Conservation (phyloP, 2,329 filamentous ascomycete species). For the Pyrenophora teres region DNA sequence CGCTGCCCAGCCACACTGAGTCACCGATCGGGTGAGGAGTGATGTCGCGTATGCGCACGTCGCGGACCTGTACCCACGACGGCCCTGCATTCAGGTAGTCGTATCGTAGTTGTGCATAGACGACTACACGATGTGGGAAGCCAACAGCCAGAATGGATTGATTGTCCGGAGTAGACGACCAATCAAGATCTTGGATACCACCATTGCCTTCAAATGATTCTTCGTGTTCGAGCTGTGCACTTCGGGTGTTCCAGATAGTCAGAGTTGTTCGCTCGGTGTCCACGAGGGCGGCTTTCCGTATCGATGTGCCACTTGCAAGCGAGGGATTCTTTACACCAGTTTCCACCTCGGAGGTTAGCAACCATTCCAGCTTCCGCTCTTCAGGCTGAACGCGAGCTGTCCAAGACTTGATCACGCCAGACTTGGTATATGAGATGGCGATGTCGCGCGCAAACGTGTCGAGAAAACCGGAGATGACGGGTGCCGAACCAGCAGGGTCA, state of each 20-base stretch:
- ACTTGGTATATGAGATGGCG: slow-evolving; percentile 79
- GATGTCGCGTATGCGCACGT: slow-evolving; percentile 78
- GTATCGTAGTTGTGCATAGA: slow-evolving; percentile 86
- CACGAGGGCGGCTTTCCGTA: slow-evolving; percentile 84
- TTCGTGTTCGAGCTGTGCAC: slow-evolving; percentile 79
- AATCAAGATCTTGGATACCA: slow-evolving; percentile 83
- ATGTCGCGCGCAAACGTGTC: slow-evolving; percentile 87
- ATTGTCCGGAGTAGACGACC: slow-evolving; percentile 88
- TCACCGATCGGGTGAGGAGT: slow-evolving; percentile 92
- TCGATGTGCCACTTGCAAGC: slow-evolving; percentile 81
- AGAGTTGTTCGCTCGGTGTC: slow-evolving; percentile 73
- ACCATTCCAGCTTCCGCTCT: slow-evolving; percentile 72
- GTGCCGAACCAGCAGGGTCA: slow-evolving; percentile 78
- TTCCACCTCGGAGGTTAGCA: slow-evolving; percentile 79
- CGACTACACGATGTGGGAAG: slow-evolving; percentile 80
- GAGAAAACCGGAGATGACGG: slow-evolving; percentile 75
- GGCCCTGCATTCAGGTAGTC: slow-evolving; percentile 87
- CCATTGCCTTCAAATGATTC: slow-evolving; percentile 75
- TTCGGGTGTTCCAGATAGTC: slow-evolving; percentile 89
- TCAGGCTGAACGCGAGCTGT: slow-evolving; percentile 72
- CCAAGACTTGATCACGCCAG: slow-evolving; percentile 80
- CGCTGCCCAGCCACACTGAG: slow-evolving; percentile 86
- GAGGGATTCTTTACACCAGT: slow-evolving; percentile 75
- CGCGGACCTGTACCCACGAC: slow-evolving; percentile 85
- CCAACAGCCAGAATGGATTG: slow-evolving; percentile 92